Percentiles rank a stretch among this genome's conserved stretches.
These are phyloP conservation scores for Casuarina glauca DNA, from an alignment of 306 rosid species.

Conservation along the genomic window DNA sequence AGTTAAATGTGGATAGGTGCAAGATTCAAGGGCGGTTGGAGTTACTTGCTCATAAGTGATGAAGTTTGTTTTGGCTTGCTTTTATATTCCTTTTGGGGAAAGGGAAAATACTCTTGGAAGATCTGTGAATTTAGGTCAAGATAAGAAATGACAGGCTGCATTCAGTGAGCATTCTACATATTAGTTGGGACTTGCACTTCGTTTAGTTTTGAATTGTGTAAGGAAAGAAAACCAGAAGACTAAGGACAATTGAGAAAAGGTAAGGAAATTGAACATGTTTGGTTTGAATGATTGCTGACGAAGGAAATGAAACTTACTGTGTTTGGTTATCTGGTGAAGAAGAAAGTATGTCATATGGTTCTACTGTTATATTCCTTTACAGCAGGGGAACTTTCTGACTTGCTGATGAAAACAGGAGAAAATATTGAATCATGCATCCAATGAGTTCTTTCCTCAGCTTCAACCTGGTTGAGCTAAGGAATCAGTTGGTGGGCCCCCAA, in stretches of 20 bases:
- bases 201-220: not conserved
- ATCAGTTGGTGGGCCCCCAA: not conserved
- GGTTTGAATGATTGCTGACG: not conserved
- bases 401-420: not conserved
- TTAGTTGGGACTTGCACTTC: not conserved
- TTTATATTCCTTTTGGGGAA: not conserved
- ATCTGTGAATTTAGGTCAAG: not conserved
- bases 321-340: constrained; percentile 2
- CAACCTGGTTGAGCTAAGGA: not conserved
- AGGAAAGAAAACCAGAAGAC: not conserved
- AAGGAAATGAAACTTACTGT: not conserved
- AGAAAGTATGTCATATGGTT: not conserved
- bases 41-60: not conserved
- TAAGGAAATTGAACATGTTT: constrained; percentile 1
- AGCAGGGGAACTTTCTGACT: not conserved
- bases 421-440: not conserved
- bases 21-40: constrained; percentile 12
- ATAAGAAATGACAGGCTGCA: not conserved
- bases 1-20: constrained; percentile 15
- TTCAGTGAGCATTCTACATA: constrained; percentile 15
- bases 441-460: not conserved
- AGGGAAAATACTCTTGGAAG: not conserved
- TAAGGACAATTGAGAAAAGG: not conserved
- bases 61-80: not conserved
- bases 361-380: not conserved